Base-by-base conservation (phyloP, 192 early-diverging fungal species). In the Coemansia sp. region DNA sequence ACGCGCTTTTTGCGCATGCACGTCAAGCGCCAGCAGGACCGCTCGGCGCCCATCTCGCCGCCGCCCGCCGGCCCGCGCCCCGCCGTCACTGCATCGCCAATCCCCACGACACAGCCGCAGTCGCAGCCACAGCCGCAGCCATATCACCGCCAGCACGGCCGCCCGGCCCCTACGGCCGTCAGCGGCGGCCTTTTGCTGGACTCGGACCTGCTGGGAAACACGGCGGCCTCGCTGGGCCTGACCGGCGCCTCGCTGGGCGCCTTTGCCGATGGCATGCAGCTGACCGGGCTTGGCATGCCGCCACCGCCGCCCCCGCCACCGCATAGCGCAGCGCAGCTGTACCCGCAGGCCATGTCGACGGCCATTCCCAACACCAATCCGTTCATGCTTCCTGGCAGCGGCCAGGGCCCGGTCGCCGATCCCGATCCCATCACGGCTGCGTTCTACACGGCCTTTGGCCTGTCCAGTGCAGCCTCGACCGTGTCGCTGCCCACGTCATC, bases 1-100 rank as follows among this genome's bases (percentile, higher is more conserved):
- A 75, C 71, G 19, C 50, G 71, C 12, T 75, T 75, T 44, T 23
- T 75, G 56, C 64, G 65, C 14, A 58, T 75, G 51, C 71, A 75
- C 28, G 71, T 75, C 8, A 55, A 75, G 52, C 52, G 55, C 28
- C 71, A 75, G 41, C 54, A 44, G 37, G 37, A 40, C 25, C 58
- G 18, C 27, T 44, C 39, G 23, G 39, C 25, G 12, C 3, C 25
- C 9, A 12, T 13, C 7, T 7, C 18, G 18, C n/a, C n/a, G n/a
- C 14, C 23, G 27, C 41, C 25, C n/a, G 14, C 29, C 16, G 25
- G 28, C 10, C 17, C 37, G 5, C 45, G 47, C 46, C 18, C 46
- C 4, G 33, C 41, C 9, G 39, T 53, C n/a, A 53, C 51, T 3
- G 30, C 51, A 17, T 41, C 38, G 30, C 51, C 51, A n/a, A 29